Evolutionary conservation across 176 grass and related monocot species (phyloP), one percentile per base, ranked within the genome.

Genomic region (Guadua angustifolia): DNA sequence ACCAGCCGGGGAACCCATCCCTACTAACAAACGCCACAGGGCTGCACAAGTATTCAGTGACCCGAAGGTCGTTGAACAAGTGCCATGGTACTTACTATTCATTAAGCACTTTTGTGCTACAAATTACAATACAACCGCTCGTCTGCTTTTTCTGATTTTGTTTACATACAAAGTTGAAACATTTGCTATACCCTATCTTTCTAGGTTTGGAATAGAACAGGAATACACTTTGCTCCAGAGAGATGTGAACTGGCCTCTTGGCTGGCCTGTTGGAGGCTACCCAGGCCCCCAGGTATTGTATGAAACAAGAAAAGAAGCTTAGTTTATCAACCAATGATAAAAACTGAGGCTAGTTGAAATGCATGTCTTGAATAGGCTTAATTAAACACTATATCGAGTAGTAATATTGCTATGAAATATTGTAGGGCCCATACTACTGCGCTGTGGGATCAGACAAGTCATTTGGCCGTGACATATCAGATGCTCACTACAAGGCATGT

Each of bases 401-500:
- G 10, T 32, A 60, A 71, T 81, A 9, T 32, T 68, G 4, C 78
- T 56, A 38, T 38, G 14, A 83, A 92, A 74, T 78, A 33, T 90
- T 57, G 8, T 76, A 99, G 97, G 97, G 97, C 50, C 97, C 97
- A 11, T 99, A 99, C 88, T 99, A 99, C 88, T 99, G 97, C 62
- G 77, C 91, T 0, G 89, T 87, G 75, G 97, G 97, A 74, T 92
- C 97, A 57, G 97, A 99, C 72, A 99, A 99, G 77, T 95, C 97
- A 66, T 99, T 99, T 46, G 97, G 97, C 57, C 97, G 97, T 73
- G 97, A 99, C 68, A 96, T 99, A 60, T 94, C 93, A 49, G 97
- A 99, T 92, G 97, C 97, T 89, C 97, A 99, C 84, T 99, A 99
- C 83, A 99, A 99, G 84, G 93, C 97, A 5, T 99, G 97, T 61